Conservation (phyloP, 2,329 filamentous ascomycete species). For the Microdochium nivale region DNA sequence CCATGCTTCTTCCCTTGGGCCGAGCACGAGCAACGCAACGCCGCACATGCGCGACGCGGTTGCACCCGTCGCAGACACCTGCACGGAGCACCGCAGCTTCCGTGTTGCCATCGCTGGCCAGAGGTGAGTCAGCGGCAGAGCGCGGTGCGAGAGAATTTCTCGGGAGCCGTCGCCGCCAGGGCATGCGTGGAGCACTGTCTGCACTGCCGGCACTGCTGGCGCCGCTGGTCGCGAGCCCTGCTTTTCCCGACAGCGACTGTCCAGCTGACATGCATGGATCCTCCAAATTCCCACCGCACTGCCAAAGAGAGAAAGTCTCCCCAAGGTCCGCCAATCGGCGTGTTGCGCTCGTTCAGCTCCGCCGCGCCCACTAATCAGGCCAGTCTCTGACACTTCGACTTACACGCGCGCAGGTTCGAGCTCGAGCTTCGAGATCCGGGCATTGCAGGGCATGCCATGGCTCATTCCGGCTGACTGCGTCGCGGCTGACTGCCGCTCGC, state of each 20-base stretch:
- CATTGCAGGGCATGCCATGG: too few species aligned
- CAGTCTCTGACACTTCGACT: too few species aligned
- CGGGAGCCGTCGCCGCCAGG: too few species aligned
- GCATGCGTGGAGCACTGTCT: too few species aligned
- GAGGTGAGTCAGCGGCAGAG: background rate
- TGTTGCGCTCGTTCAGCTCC: background rate
- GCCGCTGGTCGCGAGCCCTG: background rate
- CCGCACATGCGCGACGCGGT: background rate
- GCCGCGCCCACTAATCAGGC: background rate
- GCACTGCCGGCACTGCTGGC: background rate
- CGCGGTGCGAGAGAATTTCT: background rate
- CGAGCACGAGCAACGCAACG: background rate
- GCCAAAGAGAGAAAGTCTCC: background rate
- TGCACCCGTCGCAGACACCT: background rate
- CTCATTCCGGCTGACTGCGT: background rate
- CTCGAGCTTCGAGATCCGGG: too few species aligned
- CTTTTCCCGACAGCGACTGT: background rate
- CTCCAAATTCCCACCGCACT: background rate
- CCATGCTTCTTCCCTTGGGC: background rate
- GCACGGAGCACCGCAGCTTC: background rate
- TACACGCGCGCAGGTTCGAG: too few species aligned
- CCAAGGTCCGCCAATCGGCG: background rate
- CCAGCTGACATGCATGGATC: too few species aligned
- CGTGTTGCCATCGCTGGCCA: background rate
- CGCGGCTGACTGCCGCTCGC: background rate